Base-by-base conservation (phyloP, 2,329 filamentous ascomycete genomes). In the Aciculosporium take region DNA sequence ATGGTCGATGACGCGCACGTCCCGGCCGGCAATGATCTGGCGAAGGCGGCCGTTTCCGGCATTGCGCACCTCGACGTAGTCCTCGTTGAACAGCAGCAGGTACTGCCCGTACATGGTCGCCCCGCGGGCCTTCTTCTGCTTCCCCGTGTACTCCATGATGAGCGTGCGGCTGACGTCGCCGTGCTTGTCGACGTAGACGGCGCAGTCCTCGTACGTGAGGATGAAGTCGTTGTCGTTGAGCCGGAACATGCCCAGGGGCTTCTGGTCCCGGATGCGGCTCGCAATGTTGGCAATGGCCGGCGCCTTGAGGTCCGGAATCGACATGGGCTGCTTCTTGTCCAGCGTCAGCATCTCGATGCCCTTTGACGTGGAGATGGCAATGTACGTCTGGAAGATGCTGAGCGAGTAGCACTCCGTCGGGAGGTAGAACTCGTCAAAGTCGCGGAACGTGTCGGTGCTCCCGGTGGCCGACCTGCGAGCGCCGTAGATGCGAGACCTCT, bases 61-160 rank as follows among this genome's bases (percentile, higher is more conserved):
- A 53, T 98, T 96, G 41, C 91, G 77, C 40, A 98, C 86, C 65
- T 98, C 91, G 37, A 98, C 86, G 51, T 96, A 98, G 60, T 96
- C 89, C 18, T 84, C 81, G 58, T 95, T 91, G 65, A 96, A 94
- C 4, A 98, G 75, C 7, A 98, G 69, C 4, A 98, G 74, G 58
- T 94, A 96, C 44, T 87, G 82, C 1, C 87, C 88, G 52, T 86
- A 93, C 65, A 96, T 80, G 46, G 87, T 91, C 2, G 88, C 88
- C 10, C 79, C 77, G 47, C 81, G 80, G 1, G 91, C 91, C 59
- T 75, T 76, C 61, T 76, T 76, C 56, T 76, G 72, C 54, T 82
- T 89, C 50, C 91, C 91, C n/a, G 94, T 91, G 59, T 96, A 98
- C 57, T 96, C 87, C 87, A 98, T 94, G 54, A 96, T 88, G 44